Evolutionary conservation across 495 filamentous ascomycete genomes (phyloP).

Genomic region (Cryomyces minteri): DNA sequence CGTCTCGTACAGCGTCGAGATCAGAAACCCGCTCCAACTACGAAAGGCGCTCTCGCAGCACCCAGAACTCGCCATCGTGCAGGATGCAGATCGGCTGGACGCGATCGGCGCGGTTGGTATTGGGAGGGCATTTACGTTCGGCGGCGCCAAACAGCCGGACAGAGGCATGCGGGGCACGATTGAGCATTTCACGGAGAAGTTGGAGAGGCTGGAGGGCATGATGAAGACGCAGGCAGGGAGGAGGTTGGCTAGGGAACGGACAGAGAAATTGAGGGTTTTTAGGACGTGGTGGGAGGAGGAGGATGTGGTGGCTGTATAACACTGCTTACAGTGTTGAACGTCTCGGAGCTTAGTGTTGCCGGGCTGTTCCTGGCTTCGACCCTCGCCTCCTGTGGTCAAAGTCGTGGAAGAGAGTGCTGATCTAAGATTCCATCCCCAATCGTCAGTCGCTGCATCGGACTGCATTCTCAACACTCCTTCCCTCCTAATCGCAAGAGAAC

Average conservation of each 20-base stretch:
- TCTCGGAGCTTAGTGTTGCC: too few relatives aligned
- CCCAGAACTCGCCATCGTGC: constrained; percentile 68
- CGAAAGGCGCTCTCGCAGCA: constrained; percentile 31
- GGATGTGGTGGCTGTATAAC: not conserved
- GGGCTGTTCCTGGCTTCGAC: too few relatives aligned
- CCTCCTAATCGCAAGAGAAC: too few relatives aligned
- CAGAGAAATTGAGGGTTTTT: constrained; percentile 43
- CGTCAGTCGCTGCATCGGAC: too few relatives aligned
- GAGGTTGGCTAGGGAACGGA: constrained; percentile 43
- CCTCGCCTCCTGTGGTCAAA: too few relatives aligned
- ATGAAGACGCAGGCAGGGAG: constrained; percentile 56
- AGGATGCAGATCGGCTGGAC: constrained; percentile 82
- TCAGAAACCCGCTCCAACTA: constrained; percentile 27
- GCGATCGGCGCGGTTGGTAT: constrained; percentile 76
- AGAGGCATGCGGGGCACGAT: constrained; percentile 42
- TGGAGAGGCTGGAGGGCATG: constrained; percentile 51
- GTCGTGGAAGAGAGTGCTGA: too few relatives aligned
- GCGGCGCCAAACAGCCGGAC: constrained; percentile 36
- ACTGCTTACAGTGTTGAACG: too few relatives aligned
- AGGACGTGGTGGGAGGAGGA: constrained; percentile 60
- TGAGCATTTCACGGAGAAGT: constrained; percentile 64
- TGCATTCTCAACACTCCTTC: too few relatives aligned
- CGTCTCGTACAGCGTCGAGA: constrained; percentile 65
- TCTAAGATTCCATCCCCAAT: too few relatives aligned
- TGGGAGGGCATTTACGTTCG: constrained; percentile 59